Base-by-base conservation (phyloP, 129 eudicot species). In the Dittrichia graveolens region DNA sequence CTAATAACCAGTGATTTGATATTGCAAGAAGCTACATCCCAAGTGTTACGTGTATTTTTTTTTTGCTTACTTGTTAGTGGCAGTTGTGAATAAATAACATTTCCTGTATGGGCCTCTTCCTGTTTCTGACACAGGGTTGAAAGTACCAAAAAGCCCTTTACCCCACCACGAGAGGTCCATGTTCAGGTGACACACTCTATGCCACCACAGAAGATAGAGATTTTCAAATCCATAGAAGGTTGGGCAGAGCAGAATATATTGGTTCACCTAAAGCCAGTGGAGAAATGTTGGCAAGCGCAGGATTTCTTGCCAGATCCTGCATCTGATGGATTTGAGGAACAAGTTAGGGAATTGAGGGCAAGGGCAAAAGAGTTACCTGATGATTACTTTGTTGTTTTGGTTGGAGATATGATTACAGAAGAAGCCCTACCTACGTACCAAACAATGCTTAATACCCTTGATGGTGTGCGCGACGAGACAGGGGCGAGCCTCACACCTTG, bases 391-490 rank as follows among this genome's bases (percentile, higher is more conserved):
- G 91, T 91, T 74, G 92, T 83, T 71, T 76, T 91, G 61, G 90
- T 88, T 71, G 97, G 97, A 56, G 97, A 88, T 74, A 92, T 92
- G 98, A 80, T 89, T 63, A 92, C 98, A 0, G 96, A 92, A 67
- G 98, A 92, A 83, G 98, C 98, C 10, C 85, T 92, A 45, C 98
- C 98, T 71, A 92, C 96, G 5, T 92, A 92, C 71, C 96, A 89
- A 67, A 89, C 96, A 7, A 92, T 92, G 98, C 88, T 92, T 67
- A 89, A 92, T 76, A 87, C 96, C 38, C 71, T 87, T 16, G 96
- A 92, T 80, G 98, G 98, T 46, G 96, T 92, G 45, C 71, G 96
- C 0, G 98, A 92, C 76, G 98, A 92, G 63, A 92, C 98, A 0
- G 98, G 98, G 34, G 96, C 98, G 6, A 92, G 96, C 70, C 85